Evolutionary conservation across 2,329 filamentous ascomycete species (phyloP), one percentile per base, ranked within the genome.

Genomic region (Thielaviopsis ethacetica): DNA sequence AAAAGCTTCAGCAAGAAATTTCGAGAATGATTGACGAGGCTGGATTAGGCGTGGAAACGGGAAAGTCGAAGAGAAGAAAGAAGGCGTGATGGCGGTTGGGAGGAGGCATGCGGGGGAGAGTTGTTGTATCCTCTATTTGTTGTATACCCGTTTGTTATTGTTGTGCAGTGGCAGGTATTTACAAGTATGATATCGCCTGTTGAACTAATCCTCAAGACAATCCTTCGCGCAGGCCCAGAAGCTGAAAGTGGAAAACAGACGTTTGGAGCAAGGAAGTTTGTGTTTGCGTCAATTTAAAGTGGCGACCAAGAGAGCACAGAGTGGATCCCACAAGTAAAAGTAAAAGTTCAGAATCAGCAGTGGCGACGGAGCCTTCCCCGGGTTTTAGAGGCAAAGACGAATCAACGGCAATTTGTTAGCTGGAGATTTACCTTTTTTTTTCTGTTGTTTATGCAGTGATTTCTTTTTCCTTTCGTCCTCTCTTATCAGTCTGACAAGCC

Each of bases 1-100:
- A 49, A 12, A 49, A 49, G 10, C 26, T 58, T 27, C 38, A 38
- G 24, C 17, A 30, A 22, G 52, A 58, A 13, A 50, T 58, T 58
- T 54, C 57, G 12, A 58, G 51, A 21, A 53, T 58, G 21, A 53
- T 58, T 30, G 51, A 58, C 9, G 57, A 54, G 12, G 49, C 52
- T 13, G 44, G 24, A 44, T 22, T 50, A 30, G n/a, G 38, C 9
- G 22, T 12, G n/a, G 7, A 49, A 21, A 51, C 5, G 26, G 38
- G 10, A n/a, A 3, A n/a, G 4, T 15, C 26, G 17, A 38, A 21
- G 17, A 49, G 21, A 27, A 49, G 21, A 34, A 26, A 15, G 44
- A 22, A 34, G 55, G 17, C 15, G 15, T 51, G 22, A 19, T 7
- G 19, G 13, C 21, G 13, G 19, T 9, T 7, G 19, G 7, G 7